These are phyloP conservation scores for Vanilla planifolia DNA, from an alignment of 106 monocot genomes.

Conservation along the genomic window DNA sequence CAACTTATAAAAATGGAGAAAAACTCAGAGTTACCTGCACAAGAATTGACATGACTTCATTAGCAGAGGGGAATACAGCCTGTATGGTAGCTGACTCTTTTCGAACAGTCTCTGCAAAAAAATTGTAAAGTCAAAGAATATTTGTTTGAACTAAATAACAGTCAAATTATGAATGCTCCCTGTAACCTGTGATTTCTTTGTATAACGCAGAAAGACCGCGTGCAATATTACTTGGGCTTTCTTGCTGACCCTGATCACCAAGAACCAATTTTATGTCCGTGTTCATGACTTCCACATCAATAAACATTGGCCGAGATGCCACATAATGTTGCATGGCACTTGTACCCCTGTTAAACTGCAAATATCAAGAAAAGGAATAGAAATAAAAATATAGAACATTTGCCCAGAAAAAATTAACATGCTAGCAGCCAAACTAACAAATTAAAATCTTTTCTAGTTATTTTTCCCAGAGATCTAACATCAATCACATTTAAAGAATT, in stretches of 20 bases:
- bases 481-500: no score
- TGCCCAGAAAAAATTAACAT: not conserved
- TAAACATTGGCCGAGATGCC: slow-evolving; percentile 94
- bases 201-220: slow-evolving; percentile 77
- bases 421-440: not conserved
- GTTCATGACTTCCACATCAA: slow-evolving; percentile 98
- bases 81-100: slow-evolving; percentile 89
- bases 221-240: slow-evolving; percentile 58
- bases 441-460: not conserved
- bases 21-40: slow-evolving; percentile 65
- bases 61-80: slow-evolving; percentile 95
- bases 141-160: not conserved
- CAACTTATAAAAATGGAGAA: not conserved
- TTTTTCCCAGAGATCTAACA: no score
- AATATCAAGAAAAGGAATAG: not conserved
- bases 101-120: slow-evolving; percentile 76
- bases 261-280: slow-evolving; percentile 79
- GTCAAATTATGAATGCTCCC: not conserved
- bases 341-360: slow-evolving; percentile 97
- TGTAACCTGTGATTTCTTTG: slow-evolving; percentile 92
- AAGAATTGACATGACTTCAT: slow-evolving; percentile 99
- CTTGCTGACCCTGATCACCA: slow-evolving; percentile 86
- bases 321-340: slow-evolving; percentile 99
- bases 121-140: not conserved
- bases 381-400: no score